Evolutionary conservation across 805 yeast genomes (phyloP).

Genomic region (Yamadazyma endophytica): DNA sequence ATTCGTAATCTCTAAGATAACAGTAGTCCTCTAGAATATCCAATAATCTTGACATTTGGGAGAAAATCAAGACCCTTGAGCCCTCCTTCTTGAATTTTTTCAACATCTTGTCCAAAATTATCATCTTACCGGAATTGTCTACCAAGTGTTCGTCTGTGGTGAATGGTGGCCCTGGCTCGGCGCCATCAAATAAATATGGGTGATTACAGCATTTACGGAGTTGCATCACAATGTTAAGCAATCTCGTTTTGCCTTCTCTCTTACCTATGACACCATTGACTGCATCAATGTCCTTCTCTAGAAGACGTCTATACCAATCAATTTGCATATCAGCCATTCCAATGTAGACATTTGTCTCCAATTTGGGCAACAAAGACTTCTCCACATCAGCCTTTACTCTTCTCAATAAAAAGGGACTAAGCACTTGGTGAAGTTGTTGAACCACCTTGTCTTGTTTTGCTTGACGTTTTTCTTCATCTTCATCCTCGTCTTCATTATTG

Average conservation of each 20-base stretch:
- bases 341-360: slow-evolving; percentile 83
- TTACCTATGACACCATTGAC: slow-evolving; percentile 95
- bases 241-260: slow-evolving; percentile 86
- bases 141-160: slow-evolving; percentile 94
- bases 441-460: slow-evolving; percentile 72
- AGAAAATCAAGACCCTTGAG: slow-evolving; percentile 84
- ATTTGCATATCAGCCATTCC: slow-evolving; percentile 96
- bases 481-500: slow-evolving; percentile 31
- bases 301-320: slow-evolving; percentile 81
- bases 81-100: slow-evolving; percentile 71
- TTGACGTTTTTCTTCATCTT: slow-evolving; percentile 26
- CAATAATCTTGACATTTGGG: slow-evolving; percentile 88
- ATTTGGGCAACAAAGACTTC: slow-evolving; percentile 82
- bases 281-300: slow-evolving; percentile 93
- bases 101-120: slow-evolving; percentile 78
- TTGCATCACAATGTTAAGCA: slow-evolving; percentile 94
- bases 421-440: slow-evolving; percentile 80
- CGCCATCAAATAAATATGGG: slow-evolving; percentile 97
- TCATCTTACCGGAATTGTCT: slow-evolving; percentile 87
- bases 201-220: slow-evolving; percentile 95
- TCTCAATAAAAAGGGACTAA: slow-evolving; percentile 83
- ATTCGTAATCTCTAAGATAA: slow-evolving; percentile 73
- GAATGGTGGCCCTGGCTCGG: slow-evolving; percentile 97
- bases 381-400: slow-evolving; percentile 94
- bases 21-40: slow-evolving; percentile 94